A percentile compares a stretch with the other conserved stretches of the same genome.
These are phyloP conservation scores for Rubia yunnanensis DNA, from an alignment of 257 asterid species.

Conservation along the genomic window DNA sequence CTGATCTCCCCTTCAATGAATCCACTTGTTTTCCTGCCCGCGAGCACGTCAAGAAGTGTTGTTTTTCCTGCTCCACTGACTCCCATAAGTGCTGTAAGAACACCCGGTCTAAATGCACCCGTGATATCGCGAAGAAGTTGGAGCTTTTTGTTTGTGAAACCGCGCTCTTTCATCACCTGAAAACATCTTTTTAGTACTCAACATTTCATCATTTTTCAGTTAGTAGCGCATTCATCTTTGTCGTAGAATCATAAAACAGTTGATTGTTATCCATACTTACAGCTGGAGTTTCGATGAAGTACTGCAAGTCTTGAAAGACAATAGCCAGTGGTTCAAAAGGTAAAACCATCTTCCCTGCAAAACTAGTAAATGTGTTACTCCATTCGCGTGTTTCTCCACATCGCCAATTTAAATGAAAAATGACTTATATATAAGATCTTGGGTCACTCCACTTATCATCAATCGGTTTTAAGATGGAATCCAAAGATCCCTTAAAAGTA, in stretches of 20 bases:
- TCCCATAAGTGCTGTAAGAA: conserved; percentile 62
- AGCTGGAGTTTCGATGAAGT: conserved; percentile 40
- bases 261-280: conserved; percentile 19
- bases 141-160: conserved; percentile 33
- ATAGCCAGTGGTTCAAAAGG: conserved; percentile 53
- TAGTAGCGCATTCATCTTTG: not conserved
- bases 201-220: not conserved
- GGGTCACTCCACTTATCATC: too few species aligned
- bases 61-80: conserved; percentile 64
- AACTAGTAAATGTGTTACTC: not conserved
- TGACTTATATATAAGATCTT: too few species aligned
- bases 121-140: conserved; percentile 46
- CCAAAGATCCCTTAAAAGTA: too few species aligned
- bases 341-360: conserved; percentile 48
- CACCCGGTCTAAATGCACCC: conserved; percentile 52
- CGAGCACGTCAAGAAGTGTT: conserved; percentile 55
- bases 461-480: not conserved
- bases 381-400: not conserved
- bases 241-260: not conserved
- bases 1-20: conserved; percentile 38
- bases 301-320: conserved; percentile 47
- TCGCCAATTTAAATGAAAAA: too few species aligned
- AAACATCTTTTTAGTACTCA: not conserved
- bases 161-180: conserved; percentile 49
- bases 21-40: conserved; percentile 54